phyloP scores from a whole-genome alignment of 2,329 filamentous ascomycete species.

The Fusarium veterinarium region DNA sequence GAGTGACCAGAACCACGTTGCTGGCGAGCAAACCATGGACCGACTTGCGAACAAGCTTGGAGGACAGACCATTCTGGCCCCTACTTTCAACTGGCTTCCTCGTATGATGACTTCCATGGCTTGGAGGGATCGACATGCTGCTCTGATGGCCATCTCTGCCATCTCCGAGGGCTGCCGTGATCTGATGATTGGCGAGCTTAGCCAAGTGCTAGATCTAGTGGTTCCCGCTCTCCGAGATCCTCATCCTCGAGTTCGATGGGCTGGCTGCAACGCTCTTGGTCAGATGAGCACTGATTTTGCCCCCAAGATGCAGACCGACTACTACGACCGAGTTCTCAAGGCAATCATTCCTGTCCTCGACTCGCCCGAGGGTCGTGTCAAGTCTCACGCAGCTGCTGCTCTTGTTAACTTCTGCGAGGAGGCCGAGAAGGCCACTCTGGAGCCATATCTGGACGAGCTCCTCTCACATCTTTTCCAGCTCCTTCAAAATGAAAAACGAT shows the following conservation, averaged over 20 bases:
- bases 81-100: constrained; percentile 96
- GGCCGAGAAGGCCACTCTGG: constrained; percentile 89
- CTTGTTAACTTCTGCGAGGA: constrained; percentile 99
- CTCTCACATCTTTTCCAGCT: constrained; percentile 87
- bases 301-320: constrained; percentile 96
- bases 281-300: constrained; percentile 99
- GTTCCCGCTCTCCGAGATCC: constrained; percentile 89
- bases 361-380: constrained; percentile 90
- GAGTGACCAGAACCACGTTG: constrained; percentile 96
- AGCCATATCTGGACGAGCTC: constrained; percentile 92
- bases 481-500: constrained; percentile 91
- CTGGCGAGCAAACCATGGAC: constrained; percentile 98
- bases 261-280: constrained; percentile 96
- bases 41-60: constrained; percentile 96
- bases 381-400: constrained; percentile 96
- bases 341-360: constrained; percentile 93
- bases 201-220: constrained; percentile 94
- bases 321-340: constrained; percentile 86
- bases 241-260: constrained; percentile 95
- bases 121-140: constrained; percentile 95
- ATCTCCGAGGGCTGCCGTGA: constrained; percentile 98
- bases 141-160: constrained; percentile 97
- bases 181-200: constrained; percentile 93
- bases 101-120: constrained; percentile 96
- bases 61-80: constrained; percentile 89